These are phyloP conservation scores for Boletus sensibilis DNA, from an alignment of 768 basidiomycete species.

Conservation along the genomic window DNA sequence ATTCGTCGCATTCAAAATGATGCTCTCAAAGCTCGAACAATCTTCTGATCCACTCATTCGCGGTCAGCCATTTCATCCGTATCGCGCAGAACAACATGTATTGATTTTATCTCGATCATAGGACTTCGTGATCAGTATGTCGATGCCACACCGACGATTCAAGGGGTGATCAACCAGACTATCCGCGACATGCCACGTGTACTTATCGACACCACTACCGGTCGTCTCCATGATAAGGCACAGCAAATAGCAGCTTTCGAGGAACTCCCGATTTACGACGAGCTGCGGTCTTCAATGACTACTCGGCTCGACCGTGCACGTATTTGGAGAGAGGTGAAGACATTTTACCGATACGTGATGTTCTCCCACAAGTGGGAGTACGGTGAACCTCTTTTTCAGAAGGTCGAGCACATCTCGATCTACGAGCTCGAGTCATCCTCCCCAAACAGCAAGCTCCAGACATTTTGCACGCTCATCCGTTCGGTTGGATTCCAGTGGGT, in stretches of 20 bases:
- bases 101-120: too few relatives aligned
- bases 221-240: too few relatives aligned
- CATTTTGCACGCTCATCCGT: not conserved
- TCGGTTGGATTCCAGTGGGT: not conserved
- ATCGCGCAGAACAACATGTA: too few relatives aligned
- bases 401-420: not conserved
- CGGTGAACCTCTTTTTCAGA: not conserved
- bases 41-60: not conserved
- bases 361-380: slow-evolving; percentile 3
- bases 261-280: not conserved
- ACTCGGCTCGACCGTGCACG: not conserved
- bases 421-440: not conserved
- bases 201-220: too few relatives aligned
- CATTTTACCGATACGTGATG: not conserved
- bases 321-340: not conserved
- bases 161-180: too few relatives aligned
- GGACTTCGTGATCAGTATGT: too few relatives aligned
- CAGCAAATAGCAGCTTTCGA: not conserved
- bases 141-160: too few relatives aligned
- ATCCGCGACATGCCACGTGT: too few relatives aligned
- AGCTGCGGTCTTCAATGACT: not conserved
- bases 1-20: not conserved
- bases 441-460: not conserved
- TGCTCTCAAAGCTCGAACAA: not conserved
- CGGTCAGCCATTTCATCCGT: not conserved